A percentile compares a stretch with the other conserved stretches of the same genome.
These are phyloP conservation scores for Mycocentrospora acerina DNA, from an alignment of 2,329 filamentous ascomycete genomes.

Conservation along the genomic window DNA sequence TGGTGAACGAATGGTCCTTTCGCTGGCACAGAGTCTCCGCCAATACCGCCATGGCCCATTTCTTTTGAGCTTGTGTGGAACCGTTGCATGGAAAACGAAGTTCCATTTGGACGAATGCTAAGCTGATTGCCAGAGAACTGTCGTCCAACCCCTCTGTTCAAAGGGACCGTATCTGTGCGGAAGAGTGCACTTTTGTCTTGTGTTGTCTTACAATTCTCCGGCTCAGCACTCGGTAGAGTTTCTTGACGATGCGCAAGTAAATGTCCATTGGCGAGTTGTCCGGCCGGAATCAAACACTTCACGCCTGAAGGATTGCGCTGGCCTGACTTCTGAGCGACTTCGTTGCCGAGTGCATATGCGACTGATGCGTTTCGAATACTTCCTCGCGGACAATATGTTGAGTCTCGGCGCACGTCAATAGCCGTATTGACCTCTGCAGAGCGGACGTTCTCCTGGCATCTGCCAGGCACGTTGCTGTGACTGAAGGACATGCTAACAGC, in stretches of 20 bases:
- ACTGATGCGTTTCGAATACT: slow-evolving; percentile 10
- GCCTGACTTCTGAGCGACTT: slow-evolving; percentile 14
- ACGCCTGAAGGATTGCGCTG: slow-evolving; percentile 13
- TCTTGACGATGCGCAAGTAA: slow-evolving; percentile 9
- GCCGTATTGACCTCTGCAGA: slow-evolving; percentile 11
- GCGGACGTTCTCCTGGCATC: slow-evolving; percentile 30
- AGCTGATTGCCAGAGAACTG: slow-evolving; percentile 30
- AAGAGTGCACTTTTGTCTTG: slow-evolving; percentile 18
- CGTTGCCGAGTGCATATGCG: slow-evolving; percentile 14
- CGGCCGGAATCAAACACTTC: slow-evolving; percentile 14
- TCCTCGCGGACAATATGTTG: slow-evolving; percentile 15
- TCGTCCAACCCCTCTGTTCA: slow-evolving; percentile 12
- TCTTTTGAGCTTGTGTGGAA: slow-evolving; percentile 29
- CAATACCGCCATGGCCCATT: slow-evolving; percentile 9
- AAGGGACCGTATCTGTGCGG: slow-evolving; percentile 10
- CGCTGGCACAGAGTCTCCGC: slow-evolving; percentile 7
- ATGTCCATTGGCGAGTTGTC: slow-evolving; percentile 14
- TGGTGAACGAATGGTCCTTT: slow-evolving; percentile 25
- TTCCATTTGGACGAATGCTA: slow-evolving; percentile 21
- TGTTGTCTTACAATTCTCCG: slow-evolving; percentile 12
- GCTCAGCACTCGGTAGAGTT: slow-evolving; percentile 9
- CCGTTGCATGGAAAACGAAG: slow-evolving; percentile 26
- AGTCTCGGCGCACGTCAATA: slow-evolving; percentile 13
- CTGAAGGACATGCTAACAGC: slow-evolving; percentile 29
- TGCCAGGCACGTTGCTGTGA: slow-evolving; percentile 9